phyloP scores from a whole-genome alignment of 148 eudicot genomes.

The Cornus florida region DNA sequence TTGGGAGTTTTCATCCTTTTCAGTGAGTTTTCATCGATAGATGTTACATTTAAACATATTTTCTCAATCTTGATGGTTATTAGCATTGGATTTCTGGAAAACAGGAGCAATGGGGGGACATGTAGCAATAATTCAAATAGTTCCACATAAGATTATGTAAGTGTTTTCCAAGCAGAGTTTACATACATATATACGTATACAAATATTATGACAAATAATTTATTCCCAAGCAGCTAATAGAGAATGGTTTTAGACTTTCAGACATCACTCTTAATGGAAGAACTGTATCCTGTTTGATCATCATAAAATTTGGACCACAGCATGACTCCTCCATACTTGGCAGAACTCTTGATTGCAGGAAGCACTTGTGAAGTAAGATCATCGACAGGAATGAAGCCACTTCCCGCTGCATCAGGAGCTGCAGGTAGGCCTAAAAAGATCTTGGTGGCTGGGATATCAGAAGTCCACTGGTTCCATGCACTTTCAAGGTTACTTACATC shows the following conservation, averaged over 20 bases:
- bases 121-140: too few relatives aligned
- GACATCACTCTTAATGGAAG: background rate
- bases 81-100: too few relatives aligned
- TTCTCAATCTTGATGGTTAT: too few relatives aligned
- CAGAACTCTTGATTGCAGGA: background rate
- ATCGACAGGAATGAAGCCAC: background rate
- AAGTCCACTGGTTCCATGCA: background rate
- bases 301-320: background rate
- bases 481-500: background rate
- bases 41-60: too few relatives aligned
- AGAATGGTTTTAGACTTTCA: background rate
- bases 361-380: background rate
- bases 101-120: too few relatives aligned
- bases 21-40: too few relatives aligned
- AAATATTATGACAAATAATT: background rate
- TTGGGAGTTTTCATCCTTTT: too few relatives aligned
- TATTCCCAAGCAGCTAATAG: background rate
- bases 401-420: background rate
- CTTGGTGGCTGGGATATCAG: background rate
- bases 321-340: constrained; percentile 2
- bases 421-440: background rate
- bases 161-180: too few relatives aligned
- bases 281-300: background rate
- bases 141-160: too few relatives aligned
- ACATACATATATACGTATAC: too few relatives aligned